Conservation (phyloP, 2,329 filamentous ascomycete species). For the Curvularia lunata region DNA sequence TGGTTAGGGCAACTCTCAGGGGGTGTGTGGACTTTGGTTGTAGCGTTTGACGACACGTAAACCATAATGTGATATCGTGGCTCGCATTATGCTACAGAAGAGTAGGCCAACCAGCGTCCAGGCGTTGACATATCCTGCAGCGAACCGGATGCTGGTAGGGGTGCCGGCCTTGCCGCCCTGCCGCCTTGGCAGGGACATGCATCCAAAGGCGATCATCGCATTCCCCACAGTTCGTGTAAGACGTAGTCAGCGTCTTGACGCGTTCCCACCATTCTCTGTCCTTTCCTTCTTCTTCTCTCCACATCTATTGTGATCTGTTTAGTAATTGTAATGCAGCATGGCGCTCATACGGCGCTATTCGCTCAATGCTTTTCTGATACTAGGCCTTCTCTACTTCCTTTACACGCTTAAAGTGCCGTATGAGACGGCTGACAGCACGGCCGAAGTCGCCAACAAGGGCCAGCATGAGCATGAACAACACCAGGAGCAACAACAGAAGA, state of each 20-base stretch:
- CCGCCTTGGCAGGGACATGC: slow-evolving; percentile 3
- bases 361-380: slow-evolving; percentile 44
- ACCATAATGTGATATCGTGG: background rate
- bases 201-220: background rate
- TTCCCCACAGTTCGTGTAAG: background rate
- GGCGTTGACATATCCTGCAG: background rate
- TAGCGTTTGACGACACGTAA: too few species aligned
- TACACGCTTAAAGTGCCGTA: slow-evolving; percentile 48
- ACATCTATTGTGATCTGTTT: slow-evolving; percentile 14
- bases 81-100: background rate
- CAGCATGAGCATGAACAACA: slow-evolving; percentile 14
- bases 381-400: slow-evolving; percentile 46
- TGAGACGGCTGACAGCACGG: slow-evolving; percentile 17
- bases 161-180: background rate
- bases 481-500: slow-evolving; percentile 14
- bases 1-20: background rate
- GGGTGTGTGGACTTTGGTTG: background rate
- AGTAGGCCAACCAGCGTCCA: background rate
- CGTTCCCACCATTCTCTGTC: background rate
- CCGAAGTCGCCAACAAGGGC: slow-evolving; percentile 11
- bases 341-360: slow-evolving; percentile 49
- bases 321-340: slow-evolving; percentile 39
- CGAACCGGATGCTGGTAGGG: background rate
- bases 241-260: slow-evolving; percentile 1
- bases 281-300: slow-evolving; percentile 12